Base-by-base conservation (phyloP, 805 yeast genomes). In the Barnettozyma sucrosica region DNA sequence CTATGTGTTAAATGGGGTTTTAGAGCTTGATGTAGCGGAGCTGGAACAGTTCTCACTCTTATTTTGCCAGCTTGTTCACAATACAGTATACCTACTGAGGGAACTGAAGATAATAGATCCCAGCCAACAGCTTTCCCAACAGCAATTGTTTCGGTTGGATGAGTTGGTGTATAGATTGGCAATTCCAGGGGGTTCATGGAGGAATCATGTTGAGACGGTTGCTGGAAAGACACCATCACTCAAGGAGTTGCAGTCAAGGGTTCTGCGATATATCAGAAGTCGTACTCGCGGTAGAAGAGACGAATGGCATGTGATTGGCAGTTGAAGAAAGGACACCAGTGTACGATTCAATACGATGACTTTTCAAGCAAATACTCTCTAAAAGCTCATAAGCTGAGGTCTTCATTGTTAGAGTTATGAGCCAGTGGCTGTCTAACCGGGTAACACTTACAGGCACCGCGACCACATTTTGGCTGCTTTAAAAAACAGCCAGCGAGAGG, bases 271-370 rank as follows among this genome's bases (percentile, higher is more conserved):
- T 18, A 28, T 28, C 18, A 33, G n/a, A 38, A 18, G 16, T 36
- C 30, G 13, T 46, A 49, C 34, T 50, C 55, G 33, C 41, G 39
- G 36, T 41, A 45, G 25, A 57, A 52, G 48, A 28, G 51, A 51
- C 36, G 63, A 60, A 28, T 60, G 64, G 64, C 61, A 58, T 36
- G 48, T 60, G 36, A 44, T 47, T 30, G 51, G 54, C 28, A 49
- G 20, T 4, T 23, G 16, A 20, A 13, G 32, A 14, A 28, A 13
- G 16, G 32, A n/a, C n/a, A n/a, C n/a, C n/a, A n/a, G n/a, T n/a
- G n/a, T n/a, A n/a, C n/a, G n/a, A n/a, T n/a, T n/a, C n/a, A n/a
- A n/a, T n/a, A n/a, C n/a, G n/a, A n/a, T n/a, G n/a, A n/a, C n/a
- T n/a, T n/a, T n/a, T n/a, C n/a, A n/a, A n/a, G n/a, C n/a, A n/a